These are phyloP conservation scores for Huntiella savannae DNA, from an alignment of 2,329 filamentous ascomycete genomes.

Conservation along the genomic window DNA sequence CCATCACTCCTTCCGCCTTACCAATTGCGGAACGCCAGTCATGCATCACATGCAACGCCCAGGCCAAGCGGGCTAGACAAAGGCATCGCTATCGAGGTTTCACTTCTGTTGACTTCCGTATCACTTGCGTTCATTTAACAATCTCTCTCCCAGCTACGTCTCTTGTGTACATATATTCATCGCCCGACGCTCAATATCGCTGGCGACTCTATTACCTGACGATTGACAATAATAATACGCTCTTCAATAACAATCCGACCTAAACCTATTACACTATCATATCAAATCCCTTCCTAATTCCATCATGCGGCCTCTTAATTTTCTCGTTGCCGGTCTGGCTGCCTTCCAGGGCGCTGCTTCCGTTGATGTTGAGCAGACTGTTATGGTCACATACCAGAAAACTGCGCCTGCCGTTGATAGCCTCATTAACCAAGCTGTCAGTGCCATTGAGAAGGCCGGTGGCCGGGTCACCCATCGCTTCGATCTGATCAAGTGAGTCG, in stretches of 20 bases:
- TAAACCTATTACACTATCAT: neutral
- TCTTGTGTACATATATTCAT: neutral
- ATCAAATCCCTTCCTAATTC: slow-evolving; percentile 8
- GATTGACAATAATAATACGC: too few species aligned
- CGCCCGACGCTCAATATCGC: neutral
- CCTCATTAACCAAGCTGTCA: slow-evolving; percentile 52
- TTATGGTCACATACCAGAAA: slow-evolving; percentile 64
- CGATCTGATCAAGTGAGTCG: slow-evolving; percentile 43
- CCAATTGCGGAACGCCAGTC: neutral
- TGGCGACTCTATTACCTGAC: too few species aligned
- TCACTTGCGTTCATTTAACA: neutral
- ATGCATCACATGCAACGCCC: neutral
- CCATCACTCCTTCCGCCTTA: neutral
- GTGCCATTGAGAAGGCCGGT: slow-evolving; percentile 48
- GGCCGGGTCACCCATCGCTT: slow-evolving; percentile 68
- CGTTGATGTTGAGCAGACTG: slow-evolving; percentile 48
- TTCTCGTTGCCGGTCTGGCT: slow-evolving; percentile 36
- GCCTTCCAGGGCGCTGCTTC: slow-evolving; percentile 39
- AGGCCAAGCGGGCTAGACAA: neutral
- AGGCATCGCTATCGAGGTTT: too few species aligned
- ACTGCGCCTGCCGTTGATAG: slow-evolving; percentile 42
- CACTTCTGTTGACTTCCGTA: neutral
- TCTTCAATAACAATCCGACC: too few species aligned
- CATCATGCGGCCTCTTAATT: slow-evolving; percentile 44
- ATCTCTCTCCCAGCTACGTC: too few species aligned